Base-by-base conservation (phyloP, 306 rosid species). In the Gastrolobium bilobum region DNA sequence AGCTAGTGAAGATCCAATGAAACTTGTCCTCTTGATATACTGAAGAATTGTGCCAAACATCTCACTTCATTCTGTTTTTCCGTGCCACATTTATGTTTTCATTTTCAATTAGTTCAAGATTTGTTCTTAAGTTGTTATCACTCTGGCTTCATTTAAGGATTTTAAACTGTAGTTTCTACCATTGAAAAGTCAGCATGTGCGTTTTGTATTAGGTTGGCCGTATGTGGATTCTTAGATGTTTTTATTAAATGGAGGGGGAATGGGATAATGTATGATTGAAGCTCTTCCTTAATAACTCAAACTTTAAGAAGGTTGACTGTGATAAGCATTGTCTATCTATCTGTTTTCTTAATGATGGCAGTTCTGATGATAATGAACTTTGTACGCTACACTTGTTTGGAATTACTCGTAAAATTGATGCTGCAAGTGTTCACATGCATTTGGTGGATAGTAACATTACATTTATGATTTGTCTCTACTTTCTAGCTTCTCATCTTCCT, bases 31-130 rank as follows among this genome's bases (percentile, higher is more conserved):
- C 14, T 34, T 64, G 34, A 11, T 43, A 44, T 56, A 3, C 56
- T 54, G 35, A 73, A 34, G 62, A 74, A 26, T 29, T 81, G 50
- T n/a, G 67, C 47, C 31, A 77, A 39, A 29, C 29, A 56, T 71
- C 62, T 71, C n/a, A 29, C 15, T 20, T 34, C 20, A 34, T 60
- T 59, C 37, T 59, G 34, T 48, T 77, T 53, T 35, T 30, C 61
- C 60, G 33, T 56, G 37, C 44, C 29, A 15, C 44, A 9, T 10
- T 43, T 46, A 4, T 7, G 35, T 40, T 44, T 47, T 33, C 71
- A 53, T 60, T 15, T 54, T 77, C 46, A 59, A 31, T 59, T 20
- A 31, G 35, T 47, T 44, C 47, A 31, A 33, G 42, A 72, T 52
- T 51, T 14, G 5, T 51, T 76, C 15, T 14, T 7, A 33, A 33